A percentile compares a stretch with the other conserved stretches of the same genome.
Evolutionary conservation across 2,329 filamentous ascomycete species (phyloP).

Genomic region (Hypoxylon sp.): DNA sequence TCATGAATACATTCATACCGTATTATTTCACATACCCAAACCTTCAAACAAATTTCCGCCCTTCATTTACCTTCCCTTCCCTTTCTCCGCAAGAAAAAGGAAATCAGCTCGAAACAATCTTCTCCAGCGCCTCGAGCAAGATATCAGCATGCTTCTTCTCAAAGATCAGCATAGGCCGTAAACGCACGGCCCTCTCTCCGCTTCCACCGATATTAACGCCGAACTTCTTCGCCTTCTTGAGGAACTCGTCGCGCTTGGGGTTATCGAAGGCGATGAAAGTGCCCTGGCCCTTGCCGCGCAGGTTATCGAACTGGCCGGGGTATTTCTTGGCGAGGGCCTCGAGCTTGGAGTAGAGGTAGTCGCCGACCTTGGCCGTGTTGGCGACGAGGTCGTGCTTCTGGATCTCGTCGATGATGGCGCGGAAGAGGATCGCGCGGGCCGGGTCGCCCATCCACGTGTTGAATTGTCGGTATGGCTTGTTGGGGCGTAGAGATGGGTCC

Average conservation of each 20-base stretch:
- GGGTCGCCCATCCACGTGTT: slow-evolving; percentile 99
- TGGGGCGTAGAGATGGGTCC: slow-evolving; percentile 83
- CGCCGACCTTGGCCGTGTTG: slow-evolving; percentile 82
- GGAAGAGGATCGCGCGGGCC: slow-evolving; percentile 86
- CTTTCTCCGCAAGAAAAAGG: slow-evolving; percentile 1
- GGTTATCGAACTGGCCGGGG: slow-evolving; percentile 83
- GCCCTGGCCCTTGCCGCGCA: slow-evolving; percentile 88
- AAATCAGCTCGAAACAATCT: slow-evolving; percentile 69
- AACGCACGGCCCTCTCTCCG: slow-evolving; percentile 80
- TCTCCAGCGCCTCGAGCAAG: slow-evolving; percentile 83
- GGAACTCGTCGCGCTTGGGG: slow-evolving; percentile 82
- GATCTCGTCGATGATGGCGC: slow-evolving; percentile 87
- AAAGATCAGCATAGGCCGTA: slow-evolving; percentile 93
- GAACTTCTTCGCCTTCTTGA: slow-evolving; percentile 82
- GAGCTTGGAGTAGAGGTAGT: slow-evolving; percentile 82
- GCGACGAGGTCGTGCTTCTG: slow-evolving; percentile 82
- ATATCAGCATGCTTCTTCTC: slow-evolving; percentile 93
- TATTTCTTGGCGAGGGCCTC: slow-evolving; percentile 77
- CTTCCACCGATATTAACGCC: slow-evolving; percentile 92
- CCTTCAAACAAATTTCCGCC: slow-evolving; percentile 1
- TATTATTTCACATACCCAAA: not conserved
- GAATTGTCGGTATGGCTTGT: slow-evolving; percentile 96
- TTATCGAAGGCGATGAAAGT: slow-evolving; percentile 96
- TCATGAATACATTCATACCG: slow-evolving; percentile 1
- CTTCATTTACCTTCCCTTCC: not conserved